Conservation (phyloP, 331 rosid genomes). For the Rosa hybrid region DNA sequence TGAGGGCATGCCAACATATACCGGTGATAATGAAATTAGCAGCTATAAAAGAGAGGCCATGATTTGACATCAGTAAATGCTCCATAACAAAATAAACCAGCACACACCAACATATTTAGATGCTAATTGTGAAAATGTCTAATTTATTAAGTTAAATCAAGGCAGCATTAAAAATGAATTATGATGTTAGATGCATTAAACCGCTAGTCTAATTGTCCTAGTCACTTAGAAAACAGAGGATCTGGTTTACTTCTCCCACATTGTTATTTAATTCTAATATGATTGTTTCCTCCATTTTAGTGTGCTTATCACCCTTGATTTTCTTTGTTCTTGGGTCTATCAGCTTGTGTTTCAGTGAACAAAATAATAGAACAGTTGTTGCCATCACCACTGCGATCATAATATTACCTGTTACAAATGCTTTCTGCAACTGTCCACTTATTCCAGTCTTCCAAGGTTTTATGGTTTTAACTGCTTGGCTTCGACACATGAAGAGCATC, state of each 20-base stretch:
- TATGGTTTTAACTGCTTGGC: conserved; percentile 65
- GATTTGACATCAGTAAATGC: background rate
- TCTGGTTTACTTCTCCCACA: conserved; percentile 6
- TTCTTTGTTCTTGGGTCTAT: background rate
- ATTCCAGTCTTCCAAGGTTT: conserved; percentile 92
- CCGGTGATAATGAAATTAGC: background rate
- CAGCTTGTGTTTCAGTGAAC: background rate
- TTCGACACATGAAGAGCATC: conserved; percentile 60
- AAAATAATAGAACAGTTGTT: background rate
- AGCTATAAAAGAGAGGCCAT: background rate
- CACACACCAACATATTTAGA: background rate
- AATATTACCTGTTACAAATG: conserved; percentile 82
- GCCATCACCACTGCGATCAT: background rate
- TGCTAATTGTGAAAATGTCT: no score
- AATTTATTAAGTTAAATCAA: no score
- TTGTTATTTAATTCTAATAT: background rate
- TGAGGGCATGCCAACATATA: background rate
- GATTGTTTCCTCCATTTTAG: background rate
- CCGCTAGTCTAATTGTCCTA: background rate
- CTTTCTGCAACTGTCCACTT: conserved; percentile 94
- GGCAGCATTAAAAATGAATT: no score
- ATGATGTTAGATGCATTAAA: no score
- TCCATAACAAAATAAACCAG: background rate
- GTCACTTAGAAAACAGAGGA: background rate
- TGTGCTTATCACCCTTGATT: background rate